Evolutionary conservation across 768 basidiomycete species (phyloP), one percentile per base, ranked within the genome.

Genomic region (Trametes cubensis): DNA sequence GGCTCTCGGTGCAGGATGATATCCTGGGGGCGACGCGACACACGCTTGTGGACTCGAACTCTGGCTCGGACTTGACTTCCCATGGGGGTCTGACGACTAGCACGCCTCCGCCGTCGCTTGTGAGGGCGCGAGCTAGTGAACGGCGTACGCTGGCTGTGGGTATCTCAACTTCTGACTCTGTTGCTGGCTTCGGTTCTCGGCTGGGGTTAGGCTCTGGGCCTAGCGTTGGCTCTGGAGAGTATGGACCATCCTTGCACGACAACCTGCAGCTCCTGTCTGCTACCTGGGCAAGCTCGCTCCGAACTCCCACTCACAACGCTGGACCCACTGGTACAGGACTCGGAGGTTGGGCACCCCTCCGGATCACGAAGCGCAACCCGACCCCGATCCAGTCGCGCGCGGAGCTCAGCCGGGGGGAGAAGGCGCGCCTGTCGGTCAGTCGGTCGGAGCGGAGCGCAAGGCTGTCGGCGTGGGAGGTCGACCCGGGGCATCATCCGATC

Each of bases 401-500:
- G n/a, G 42, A 25, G 41, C 25, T 28, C 23, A 18, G 15, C 4
- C 15, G 6, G 3, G 30, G 21, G 13, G 26, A 45, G 28, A 6
- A 18, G 23, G 11, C 30, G 18, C 26, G 44, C 4, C 14, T 62
- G 30, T 47, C 49, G 15, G 44, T 62, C 40, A 53, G 55, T 45
- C 23, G 30, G 30, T 50, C 55, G 11, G 61, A 57, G 50, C 42
- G 55, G 18, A n/a, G 42, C 15, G 61, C 55, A 42, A 40, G 61
- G 41, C 44, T 57, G 21, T 56, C 55, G 28, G 42, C 50, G 21
- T 62, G 55, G 50, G 49, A 47, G 17, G 23, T 57, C 30, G 61
- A 62, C 30, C 55, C 49, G 8, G 61, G 55, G 14, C 61, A 61
- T 52, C 59, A 65, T 50, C 63, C 63, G 15, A 52, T 64, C 23